phyloP scores from a whole-genome alignment of 805 yeast genomes.

The Maudiozyma saulgeensis region DNA sequence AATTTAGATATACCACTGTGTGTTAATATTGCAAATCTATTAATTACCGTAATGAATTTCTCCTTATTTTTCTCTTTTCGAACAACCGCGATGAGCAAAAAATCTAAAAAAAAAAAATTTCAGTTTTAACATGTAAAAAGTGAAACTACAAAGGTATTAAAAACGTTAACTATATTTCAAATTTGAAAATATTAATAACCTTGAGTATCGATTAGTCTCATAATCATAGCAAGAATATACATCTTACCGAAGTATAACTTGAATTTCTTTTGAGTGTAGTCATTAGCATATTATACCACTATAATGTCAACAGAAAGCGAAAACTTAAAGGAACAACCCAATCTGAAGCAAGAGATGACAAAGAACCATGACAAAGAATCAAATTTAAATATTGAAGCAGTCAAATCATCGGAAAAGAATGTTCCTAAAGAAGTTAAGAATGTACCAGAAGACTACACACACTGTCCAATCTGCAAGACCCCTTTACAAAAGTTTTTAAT shows the following conservation, averaged over 20 bases:
- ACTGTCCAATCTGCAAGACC: constrained; percentile 23
- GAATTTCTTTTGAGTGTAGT: no score
- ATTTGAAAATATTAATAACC: neutral
- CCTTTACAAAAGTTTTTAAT: constrained; percentile 23
- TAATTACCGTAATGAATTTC: no score
- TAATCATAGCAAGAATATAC: no score
- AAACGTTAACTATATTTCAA: no score
- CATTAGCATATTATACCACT: no score
- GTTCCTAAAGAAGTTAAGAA: neutral
- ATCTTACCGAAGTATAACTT: no score
- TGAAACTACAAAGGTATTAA: no score
- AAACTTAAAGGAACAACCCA: no score
- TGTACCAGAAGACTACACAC: neutral
- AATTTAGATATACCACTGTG: no score
- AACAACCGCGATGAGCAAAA: neutral
- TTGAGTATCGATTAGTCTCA: no score
- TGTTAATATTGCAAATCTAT: no score
- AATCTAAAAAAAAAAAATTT: neutral
- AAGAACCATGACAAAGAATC: neutral
- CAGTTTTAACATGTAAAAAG: neutral
- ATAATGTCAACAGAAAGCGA: no score
- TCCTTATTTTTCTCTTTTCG: neutral
- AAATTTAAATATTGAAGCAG: neutral
- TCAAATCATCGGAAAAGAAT: neutral
- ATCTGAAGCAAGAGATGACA: neutral